Base-by-base conservation (phyloP, 1,284 basidiomycete genomes). In the Farysia itapuensis region DNA sequence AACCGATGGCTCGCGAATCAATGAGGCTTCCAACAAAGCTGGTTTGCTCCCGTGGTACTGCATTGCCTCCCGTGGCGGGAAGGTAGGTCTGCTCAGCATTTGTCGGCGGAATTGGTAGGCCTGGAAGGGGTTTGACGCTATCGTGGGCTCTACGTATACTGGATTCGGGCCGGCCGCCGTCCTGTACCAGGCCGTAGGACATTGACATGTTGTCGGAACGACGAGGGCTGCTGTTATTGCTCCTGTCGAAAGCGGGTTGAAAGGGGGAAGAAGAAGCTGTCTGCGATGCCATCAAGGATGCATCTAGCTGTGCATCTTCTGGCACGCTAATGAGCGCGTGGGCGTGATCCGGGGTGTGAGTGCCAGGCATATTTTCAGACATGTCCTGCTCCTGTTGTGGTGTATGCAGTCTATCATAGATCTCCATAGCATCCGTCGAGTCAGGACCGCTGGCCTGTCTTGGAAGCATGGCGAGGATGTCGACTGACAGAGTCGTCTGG, bases 341-440 rank as follows among this genome's bases (percentile, higher is more conserved):
- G 33, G 43, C 46, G 22, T 45, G 50, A 7, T 57, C 54, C 14
- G 19, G 24, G 8, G 15, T 14, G 5, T 30, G 5, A 35, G 40
- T 5, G 4, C 6, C n/a, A 15, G 16, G 11, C 15, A 33, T 13
- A 15, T 35, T 43, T 32, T 53, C 50, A 1, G 54, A 42, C 39
- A 43, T 41, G 50, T 59, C 61, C 31, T 51, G 33, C 23, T 59
- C 47, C 32, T 59, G 38, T 25, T 60, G 53, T 36, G 57, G 50
- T n/a, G 56, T 47, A 25, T 66, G 53, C 39, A 66, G 57, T 19
- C 56, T 54, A 20, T 67, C 61, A 32, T 54, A 64, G 36, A 52
- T 36, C 20, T 68, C 65, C 65, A 68, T 66, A 23, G 65, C 65
- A 18, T 68, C 65, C 15, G 50, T 48, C 20, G 61, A 65, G 35